Percentiles rank a stretch among this genome's conserved stretches.
Evolutionary conservation across 73 alveolate genomes (phyloP).

Genomic region (Blepharisma stoltei): DNA sequence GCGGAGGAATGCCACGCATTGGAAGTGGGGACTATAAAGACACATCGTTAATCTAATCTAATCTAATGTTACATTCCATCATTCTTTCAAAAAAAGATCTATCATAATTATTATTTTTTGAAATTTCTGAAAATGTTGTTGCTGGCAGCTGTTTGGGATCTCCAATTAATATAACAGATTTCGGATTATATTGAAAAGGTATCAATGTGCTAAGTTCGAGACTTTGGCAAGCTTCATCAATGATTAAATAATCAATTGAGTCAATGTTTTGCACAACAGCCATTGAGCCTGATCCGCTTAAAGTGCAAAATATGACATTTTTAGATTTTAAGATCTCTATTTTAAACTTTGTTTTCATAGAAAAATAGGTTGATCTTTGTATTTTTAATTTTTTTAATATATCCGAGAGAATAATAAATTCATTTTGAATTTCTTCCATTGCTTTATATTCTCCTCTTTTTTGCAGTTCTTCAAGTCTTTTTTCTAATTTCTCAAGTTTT

Average conservation of each 20-base stretch:
- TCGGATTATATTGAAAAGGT: constrained; percentile 75
- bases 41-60: too few relatives aligned
- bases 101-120: constrained; percentile 54
- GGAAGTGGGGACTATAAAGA: too few relatives aligned
- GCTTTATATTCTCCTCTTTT: background rate
- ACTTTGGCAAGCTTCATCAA: constrained; percentile 94
- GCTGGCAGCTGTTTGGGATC: constrained; percentile 97
- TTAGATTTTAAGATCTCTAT: constrained; percentile 46
- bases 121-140: constrained; percentile 81
- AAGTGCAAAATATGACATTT: constrained; percentile 64
- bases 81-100: constrained; percentile 79
- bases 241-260: constrained; percentile 67
- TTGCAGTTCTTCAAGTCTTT: background rate
- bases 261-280: constrained; percentile 33
- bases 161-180: constrained; percentile 86
- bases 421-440: background rate
- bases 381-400: constrained; percentile 27
- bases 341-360: constrained; percentile 30
- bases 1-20: too few relatives aligned
- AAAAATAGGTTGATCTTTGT: constrained; percentile 43
- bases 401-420: background rate
- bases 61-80: constrained; percentile 57
- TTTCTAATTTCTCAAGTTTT: background rate
- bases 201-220: constrained; percentile 79
- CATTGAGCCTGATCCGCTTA: constrained; percentile 58